These are phyloP conservation scores for Boletus subparvulus DNA, from an alignment of 768 basidiomycete genomes.

Conservation along the genomic window DNA sequence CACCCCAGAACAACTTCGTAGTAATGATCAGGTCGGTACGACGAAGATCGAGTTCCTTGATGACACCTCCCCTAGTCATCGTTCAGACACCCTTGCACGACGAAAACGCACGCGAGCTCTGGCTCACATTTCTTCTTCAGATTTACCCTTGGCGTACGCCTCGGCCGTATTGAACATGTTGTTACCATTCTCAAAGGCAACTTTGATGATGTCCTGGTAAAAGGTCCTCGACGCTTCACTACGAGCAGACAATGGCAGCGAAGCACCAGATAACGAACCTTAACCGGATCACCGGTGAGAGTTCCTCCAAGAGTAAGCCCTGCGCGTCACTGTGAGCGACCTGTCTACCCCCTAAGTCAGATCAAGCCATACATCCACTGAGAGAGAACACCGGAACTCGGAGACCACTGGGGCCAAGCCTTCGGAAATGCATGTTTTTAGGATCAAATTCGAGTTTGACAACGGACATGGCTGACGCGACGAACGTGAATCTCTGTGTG, in stretches of 20 bases:
- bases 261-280: background rate
- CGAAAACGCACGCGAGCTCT: background rate
- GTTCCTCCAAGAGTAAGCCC: constrained; percentile 12
- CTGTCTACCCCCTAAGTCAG: background rate
- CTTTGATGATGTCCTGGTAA: constrained; percentile 5
- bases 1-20: constrained; percentile 7
- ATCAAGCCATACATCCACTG: constrained; percentile 4
- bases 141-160: constrained; percentile 6
- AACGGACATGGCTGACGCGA: background rate
- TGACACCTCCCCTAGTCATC: constrained; percentile 1
- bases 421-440: constrained; percentile 7
- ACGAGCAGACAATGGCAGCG: background rate
- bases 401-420: constrained; percentile 8
- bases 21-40: constrained; percentile 10
- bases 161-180: constrained; percentile 12
- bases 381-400: constrained; percentile 10
- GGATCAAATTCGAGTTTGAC: constrained; percentile 7
- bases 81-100: background rate
- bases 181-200: constrained; percentile 10
- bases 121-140: constrained; percentile 8
- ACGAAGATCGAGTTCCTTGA: constrained; percentile 5
- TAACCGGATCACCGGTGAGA: constrained; percentile 2
- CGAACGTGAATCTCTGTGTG: background rate
- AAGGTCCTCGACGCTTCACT: background rate
- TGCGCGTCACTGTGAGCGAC: background rate